Conservation (phyloP, 768 basidiomycete species). For the Boletus rex-veris region DNA sequence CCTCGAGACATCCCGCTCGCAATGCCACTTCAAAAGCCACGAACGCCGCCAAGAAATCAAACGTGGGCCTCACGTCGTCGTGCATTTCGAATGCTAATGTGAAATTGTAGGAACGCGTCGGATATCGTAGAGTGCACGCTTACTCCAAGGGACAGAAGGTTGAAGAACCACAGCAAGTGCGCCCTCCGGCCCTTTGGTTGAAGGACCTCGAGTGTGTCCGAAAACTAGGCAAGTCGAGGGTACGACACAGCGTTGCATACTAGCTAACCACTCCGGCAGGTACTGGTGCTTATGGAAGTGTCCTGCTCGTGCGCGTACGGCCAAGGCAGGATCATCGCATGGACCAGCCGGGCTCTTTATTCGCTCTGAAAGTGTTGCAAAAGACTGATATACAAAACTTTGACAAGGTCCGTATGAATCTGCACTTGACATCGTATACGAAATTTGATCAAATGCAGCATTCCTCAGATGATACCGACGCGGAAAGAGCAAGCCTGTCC, state of each 20-base stretch:
- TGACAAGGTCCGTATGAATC: constrained; percentile 26
- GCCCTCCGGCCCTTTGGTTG: constrained; percentile 36
- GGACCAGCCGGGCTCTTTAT: constrained; percentile 37
- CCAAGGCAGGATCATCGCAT: constrained; percentile 28
- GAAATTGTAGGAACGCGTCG: constrained; percentile 16
- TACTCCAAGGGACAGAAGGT: constrained; percentile 13
- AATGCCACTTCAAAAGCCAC: constrained; percentile 6
- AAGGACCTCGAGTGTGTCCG: constrained; percentile 42
- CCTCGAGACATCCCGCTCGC: constrained; percentile 15
- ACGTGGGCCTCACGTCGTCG: background rate
- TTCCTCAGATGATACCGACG: constrained; percentile 31
- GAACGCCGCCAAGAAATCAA: constrained; percentile 4
- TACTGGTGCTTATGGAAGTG: constrained; percentile 39
- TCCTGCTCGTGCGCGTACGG: constrained; percentile 39
- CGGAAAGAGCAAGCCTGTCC: constrained; percentile 41
- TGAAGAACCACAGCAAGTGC: constrained; percentile 31
- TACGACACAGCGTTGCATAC: background rate
- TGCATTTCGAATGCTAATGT: background rate
- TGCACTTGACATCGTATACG: background rate
- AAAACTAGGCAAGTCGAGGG: constrained; percentile 34
- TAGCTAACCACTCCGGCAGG: constrained; percentile 29
- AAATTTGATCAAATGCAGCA: constrained; percentile 14
- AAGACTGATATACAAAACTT: constrained; percentile 34
- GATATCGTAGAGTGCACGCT: constrained; percentile 7
- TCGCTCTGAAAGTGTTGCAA: constrained; percentile 45